Conservation (phyloP, 2,329 filamentous ascomycete species). For the Diaporthe longicolla region DNA sequence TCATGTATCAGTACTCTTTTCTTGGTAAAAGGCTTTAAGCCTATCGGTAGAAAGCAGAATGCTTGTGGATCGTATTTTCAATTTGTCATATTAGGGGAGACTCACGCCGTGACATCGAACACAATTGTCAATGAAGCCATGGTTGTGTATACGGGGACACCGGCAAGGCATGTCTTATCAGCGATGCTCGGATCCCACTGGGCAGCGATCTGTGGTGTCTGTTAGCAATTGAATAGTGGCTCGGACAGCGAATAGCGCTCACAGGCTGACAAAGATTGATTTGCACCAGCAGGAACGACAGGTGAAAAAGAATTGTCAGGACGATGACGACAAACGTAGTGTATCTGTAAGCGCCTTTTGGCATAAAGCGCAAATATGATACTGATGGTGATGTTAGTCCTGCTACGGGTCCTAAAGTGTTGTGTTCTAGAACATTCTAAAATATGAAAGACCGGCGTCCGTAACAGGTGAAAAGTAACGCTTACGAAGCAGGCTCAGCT, state of each 20-base stretch:
- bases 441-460: too few relatives aligned
- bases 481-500: constrained; percentile 56
- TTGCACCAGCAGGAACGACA: constrained; percentile 55
- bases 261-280: constrained; percentile 55
- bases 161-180: constrained; percentile 55
- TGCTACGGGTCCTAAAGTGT: too few relatives aligned
- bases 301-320: constrained; percentile 55
- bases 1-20: not conserved
- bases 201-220: not conserved
- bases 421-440: too few relatives aligned
- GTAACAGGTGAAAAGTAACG: too few relatives aligned
- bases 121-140: constrained; percentile 58
- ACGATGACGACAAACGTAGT: constrained; percentile 53
- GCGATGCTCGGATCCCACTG: constrained; percentile 59
- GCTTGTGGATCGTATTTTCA: not conserved
- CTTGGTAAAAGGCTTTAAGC: too few relatives aligned
- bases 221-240: not conserved
- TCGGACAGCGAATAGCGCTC: constrained; percentile 45
- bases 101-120: constrained; percentile 58
- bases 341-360: constrained; percentile 53
- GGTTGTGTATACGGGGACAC: constrained; percentile 59
- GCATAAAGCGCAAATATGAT: constrained; percentile 61
- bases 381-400: constrained; percentile 40
- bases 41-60: not conserved
- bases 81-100: not conserved